phyloP scores from a whole-genome alignment of 768 basidiomycete genomes.

The Boletus eberwhitei region DNA sequence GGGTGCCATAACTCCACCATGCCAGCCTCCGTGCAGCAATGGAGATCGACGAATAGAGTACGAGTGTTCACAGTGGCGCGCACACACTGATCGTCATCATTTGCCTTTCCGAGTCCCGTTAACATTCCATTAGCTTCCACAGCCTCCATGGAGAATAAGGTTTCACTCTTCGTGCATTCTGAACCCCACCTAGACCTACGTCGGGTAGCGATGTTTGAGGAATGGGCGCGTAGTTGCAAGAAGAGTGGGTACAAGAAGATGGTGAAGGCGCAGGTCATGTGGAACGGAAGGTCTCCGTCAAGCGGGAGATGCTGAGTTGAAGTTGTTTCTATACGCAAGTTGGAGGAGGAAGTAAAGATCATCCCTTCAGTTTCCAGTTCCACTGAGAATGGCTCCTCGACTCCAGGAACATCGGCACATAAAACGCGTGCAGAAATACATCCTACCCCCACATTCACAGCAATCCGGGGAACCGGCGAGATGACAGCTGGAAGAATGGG shows the following conservation, averaged over 20 bases:
- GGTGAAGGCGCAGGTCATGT: constrained; percentile 41
- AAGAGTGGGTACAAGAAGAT: constrained; percentile 51
- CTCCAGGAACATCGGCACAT: constrained; percentile 37
- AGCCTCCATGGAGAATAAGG: constrained; percentile 56
- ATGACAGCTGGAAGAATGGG: constrained; percentile 31
- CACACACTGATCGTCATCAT: constrained; percentile 40
- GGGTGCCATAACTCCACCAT: constrained; percentile 67
- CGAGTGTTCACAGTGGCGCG: constrained; percentile 41
- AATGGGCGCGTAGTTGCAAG: constrained; percentile 46
- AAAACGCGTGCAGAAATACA: constrained; percentile 49
- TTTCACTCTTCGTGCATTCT: constrained; percentile 43
- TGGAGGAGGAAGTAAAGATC: constrained; percentile 38
- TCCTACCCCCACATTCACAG: constrained; percentile 47
- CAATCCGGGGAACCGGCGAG: constrained; percentile 48
- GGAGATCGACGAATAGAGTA: constrained; percentile 45
- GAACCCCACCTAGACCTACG: constrained; percentile 31
- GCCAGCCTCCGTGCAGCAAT: constrained; percentile 53
- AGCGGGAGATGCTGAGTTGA: constrained; percentile 14
- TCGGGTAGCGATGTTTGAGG: constrained; percentile 20
- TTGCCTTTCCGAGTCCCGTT: constrained; percentile 47
- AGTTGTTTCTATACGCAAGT: constrained; percentile 34
- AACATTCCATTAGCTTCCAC: constrained; percentile 47
- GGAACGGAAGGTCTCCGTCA: constrained; percentile 41
- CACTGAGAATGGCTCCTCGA: constrained; percentile 46
- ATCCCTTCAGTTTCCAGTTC: constrained; percentile 59